Conservation (phyloP, 345 rosid species). For the sweet orange (Citrus sinensis) region DVS_A1.0 CM039163.1:551001-551500, state of each 20-base stretch:
- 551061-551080: background rate
- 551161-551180: slow-evolving; percentile 7
- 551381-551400: slow-evolving; percentile 96
- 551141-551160: background rate
- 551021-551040: background rate
- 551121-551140: background rate
- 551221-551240: slow-evolving; percentile 96
- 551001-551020: background rate
- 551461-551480: slow-evolving; percentile 84
- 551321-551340: background rate
- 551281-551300: slow-evolving; percentile 43
- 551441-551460: slow-evolving; percentile 87
- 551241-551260: slow-evolving; percentile 89
- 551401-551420: slow-evolving; percentile 89
- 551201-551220: slow-evolving; percentile 76
- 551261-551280: slow-evolving; percentile 98
- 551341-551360: background rate
- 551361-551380: background rate
- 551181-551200: slow-evolving; percentile 91
- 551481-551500: slow-evolving; percentile 82
- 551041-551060: too few relatives aligned
- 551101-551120: background rate
- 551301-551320: background rate
- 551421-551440: slow-evolving; percentile 90
- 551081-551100: background rate